Base-by-base conservation (phyloP, 768 basidiomycete species). In the Tubosaeta sp. region DNA sequence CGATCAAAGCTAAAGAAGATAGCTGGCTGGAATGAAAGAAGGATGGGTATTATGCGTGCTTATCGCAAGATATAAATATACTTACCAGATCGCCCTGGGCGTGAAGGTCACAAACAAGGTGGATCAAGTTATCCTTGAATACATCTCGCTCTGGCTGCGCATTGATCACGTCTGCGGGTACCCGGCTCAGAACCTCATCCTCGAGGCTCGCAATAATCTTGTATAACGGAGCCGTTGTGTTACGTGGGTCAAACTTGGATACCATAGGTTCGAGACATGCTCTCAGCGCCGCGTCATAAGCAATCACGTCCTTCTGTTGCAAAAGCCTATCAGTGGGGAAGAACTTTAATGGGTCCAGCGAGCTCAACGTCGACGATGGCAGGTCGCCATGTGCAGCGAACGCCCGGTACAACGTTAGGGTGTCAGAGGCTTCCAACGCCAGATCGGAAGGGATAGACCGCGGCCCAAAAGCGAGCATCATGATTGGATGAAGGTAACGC, bases 1-100 rank as follows among this genome's bases (percentile, higher is more conserved):
- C 86, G 76, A 55, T 86, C 82, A 57, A 87, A 85, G 47, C 72
- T 77, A 69, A 88, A 88, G 19, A 87, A 64, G 12, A 88, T 77
- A 0, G 83, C 86, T 4, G 84, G 84, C 83, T 84, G 47, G 0
- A 36, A 10, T 18, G 44, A 24, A 40, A 16, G 22, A 49, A 16
- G 25, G 18, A 30, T 4, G 18, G 9, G 18, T 6, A 4, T 11
- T 14, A 0, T 21, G 12, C 10, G 14, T 10, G 5, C 8, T 8
- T 18, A 30, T 30, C 19, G 1, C 6, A 11, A 43, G 41, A 35
- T 12, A 8, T 29, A n/a, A n/a, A 25, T 5, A 29, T 11, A 0
- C 83, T 59, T 57, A 85, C 84, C 31, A 87, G 71, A 52, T 82
- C 71, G 4, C 74, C 76, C 43, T 66, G 66, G 2, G 61, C 69